Evolutionary conservation across 2,329 filamentous ascomycete genomes (phyloP).

Genomic region (Talaromyces funiculosus): DNA sequence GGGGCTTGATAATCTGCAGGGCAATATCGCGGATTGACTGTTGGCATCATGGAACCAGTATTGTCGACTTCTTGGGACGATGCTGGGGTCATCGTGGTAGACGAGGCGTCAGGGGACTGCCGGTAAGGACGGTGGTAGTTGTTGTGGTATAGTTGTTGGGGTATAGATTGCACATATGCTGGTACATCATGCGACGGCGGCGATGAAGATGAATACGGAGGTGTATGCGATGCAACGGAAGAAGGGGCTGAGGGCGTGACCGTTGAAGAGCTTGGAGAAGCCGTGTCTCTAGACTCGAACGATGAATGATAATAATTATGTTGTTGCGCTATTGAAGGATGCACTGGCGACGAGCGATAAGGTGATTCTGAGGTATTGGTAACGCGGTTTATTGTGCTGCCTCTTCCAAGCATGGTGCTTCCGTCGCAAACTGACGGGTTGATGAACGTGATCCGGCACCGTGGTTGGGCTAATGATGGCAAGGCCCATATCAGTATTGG

Average conservation of each 20-base stretch:
- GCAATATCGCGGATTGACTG: constrained; percentile 4
- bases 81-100: constrained; percentile 6
- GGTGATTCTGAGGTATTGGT: constrained; percentile 29
- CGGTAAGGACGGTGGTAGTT: constrained; percentile 17
- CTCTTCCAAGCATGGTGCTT: constrained; percentile 55
- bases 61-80: constrained; percentile 1
- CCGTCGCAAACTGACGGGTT: constrained; percentile 46
- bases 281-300: constrained; percentile 28
- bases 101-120: constrained; percentile 18
- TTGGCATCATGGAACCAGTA: not conserved
- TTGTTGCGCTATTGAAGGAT: constrained; percentile 19
- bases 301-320: constrained; percentile 14
- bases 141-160: constrained; percentile 25
- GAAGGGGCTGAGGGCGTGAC: constrained; percentile 30
- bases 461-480: constrained; percentile 63
- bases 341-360: constrained; percentile 28
- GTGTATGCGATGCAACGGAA: constrained; percentile 28
- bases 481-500: constrained; percentile 54
- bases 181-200: constrained; percentile 28
- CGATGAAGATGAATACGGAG: constrained; percentile 27
- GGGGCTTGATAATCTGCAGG: not conserved
- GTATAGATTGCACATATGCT: constrained; percentile 28
- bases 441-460: constrained; percentile 65
- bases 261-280: constrained; percentile 31
- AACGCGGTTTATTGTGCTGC: constrained; percentile 33